Percentiles rank a stretch among this genome's conserved stretches.
Conservation (phyloP, 2,329 filamentous ascomycete species). For the Cordyceps fumosorosea region DNA sequence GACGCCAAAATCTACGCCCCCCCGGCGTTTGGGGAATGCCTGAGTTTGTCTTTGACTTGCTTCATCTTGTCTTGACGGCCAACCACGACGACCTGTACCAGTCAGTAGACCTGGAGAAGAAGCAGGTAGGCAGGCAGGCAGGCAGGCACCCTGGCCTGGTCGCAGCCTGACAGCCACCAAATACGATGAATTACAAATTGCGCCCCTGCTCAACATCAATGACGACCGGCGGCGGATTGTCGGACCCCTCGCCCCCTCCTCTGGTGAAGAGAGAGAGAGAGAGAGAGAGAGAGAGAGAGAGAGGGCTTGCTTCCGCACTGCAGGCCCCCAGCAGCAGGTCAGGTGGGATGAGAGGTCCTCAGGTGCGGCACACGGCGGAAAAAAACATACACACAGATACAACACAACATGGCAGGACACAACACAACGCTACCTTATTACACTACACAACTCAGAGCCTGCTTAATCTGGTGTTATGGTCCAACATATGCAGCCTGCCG, state of each 20-base stretch:
- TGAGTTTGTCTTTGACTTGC: background rate
- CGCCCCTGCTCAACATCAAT: background rate
- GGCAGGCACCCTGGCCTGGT: no score
- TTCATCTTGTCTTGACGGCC: background rate
- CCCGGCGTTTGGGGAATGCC: background rate
- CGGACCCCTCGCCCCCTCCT: background rate
- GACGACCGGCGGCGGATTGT: background rate
- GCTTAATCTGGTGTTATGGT: conserved; percentile 6
- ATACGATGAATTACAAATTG: background rate
- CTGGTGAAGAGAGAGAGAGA: background rate
- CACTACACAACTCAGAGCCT: background rate
- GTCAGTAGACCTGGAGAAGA: background rate
- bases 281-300: background rate
- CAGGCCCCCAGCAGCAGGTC: background rate
- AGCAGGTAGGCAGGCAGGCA: background rate
- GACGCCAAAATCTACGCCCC: background rate
- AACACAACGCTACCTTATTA: no score
- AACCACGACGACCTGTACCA: no score
- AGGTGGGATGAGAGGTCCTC: background rate
- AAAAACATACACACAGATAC: no score
- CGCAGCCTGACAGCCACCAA: background rate
- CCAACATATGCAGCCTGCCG: background rate
- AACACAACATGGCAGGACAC: no score
- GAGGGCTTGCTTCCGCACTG: conserved; percentile 4
- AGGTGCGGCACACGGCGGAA: background rate